These are phyloP conservation scores for Truncatella angustata DNA, from an alignment of 2,329 filamentous ascomycete genomes.

Conservation along the genomic window DNA sequence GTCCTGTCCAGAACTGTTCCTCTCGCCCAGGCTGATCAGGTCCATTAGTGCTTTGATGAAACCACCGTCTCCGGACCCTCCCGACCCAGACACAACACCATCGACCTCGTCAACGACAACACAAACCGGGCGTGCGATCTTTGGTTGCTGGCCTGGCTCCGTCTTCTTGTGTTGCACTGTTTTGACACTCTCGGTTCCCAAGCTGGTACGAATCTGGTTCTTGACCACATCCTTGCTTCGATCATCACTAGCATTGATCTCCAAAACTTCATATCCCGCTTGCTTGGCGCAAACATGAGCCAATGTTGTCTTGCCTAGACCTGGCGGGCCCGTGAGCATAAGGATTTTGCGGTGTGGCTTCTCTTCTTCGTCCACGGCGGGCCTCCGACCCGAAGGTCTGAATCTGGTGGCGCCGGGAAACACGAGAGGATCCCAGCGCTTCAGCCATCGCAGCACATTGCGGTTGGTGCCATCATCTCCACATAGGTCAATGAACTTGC, in stretches of 20 bases:
- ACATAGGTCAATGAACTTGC: slow-evolving; percentile 87
- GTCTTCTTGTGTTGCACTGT: slow-evolving; percentile 60
- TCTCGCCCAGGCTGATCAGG: slow-evolving; percentile 80
- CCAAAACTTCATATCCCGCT: slow-evolving; percentile 92
- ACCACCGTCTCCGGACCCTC: slow-evolving; percentile 79
- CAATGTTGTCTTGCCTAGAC: slow-evolving; percentile 91
- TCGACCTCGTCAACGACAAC: slow-evolving; percentile 97
- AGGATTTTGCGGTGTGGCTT: slow-evolving; percentile 83
- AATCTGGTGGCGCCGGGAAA: slow-evolving; percentile 73
- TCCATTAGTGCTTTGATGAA: slow-evolving; percentile 96
- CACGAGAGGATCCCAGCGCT: slow-evolving; percentile 88
- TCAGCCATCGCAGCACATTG: slow-evolving; percentile 87
- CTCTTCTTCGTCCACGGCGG: slow-evolving; percentile 61
- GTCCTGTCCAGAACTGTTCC: slow-evolving; percentile 54
- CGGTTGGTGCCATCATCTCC: slow-evolving; percentile 94
- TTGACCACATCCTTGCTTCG: slow-evolving; percentile 86
- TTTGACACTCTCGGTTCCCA: slow-evolving; percentile 93
- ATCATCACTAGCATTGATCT: slow-evolving; percentile 98
- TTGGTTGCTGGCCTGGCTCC: slow-evolving; percentile 55
- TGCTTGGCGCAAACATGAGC: slow-evolving; percentile 95
- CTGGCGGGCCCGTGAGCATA: slow-evolving; percentile 86
- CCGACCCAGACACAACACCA: slow-evolving; percentile 80
- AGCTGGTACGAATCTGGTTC: slow-evolving; percentile 83
- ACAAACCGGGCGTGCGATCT: slow-evolving; percentile 81
- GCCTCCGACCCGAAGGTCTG: slow-evolving; percentile 46